Base-by-base conservation (phyloP, 225 moss, liverwort and hornwort genomes). In the Sphagnum contortum region DNA sequence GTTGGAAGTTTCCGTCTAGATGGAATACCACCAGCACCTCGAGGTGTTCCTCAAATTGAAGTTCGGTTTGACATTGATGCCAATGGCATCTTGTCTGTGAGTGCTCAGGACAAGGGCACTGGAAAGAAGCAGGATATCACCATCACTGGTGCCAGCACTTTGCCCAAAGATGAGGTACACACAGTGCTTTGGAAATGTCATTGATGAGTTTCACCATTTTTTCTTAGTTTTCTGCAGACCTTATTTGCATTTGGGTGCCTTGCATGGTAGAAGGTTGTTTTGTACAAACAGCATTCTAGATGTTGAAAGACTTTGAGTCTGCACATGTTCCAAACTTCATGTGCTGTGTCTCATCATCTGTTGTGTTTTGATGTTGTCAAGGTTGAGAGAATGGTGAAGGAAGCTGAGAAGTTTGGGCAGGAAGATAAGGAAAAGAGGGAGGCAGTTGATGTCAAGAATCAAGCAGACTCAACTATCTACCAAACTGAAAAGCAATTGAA, bases 111-210 rank as follows among this genome's bases (percentile, higher is more conserved):
- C 72, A 90, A 90, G 75, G 85, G 80, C 49, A 82, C 88, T 47
- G 87, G 87, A 60, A 88, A 90, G 79, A 85, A 90, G 75, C 87
- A 90, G 77, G 88, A 84, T 54, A 90, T 90, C 67, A 80, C 79
- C 60, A 90, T 90, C 69, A 87, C 89, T 6, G 84, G 87, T 57
- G 84, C 88, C 62, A 74, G 77, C 44, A 88, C 88, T 29, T 85
- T 88, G 9, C 79, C 79, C 72, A 87, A 87, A 70, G 83, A 72
- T n/a, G 82, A 88, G 12, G 84, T 81, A 65, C 66, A 75, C 44
- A 1, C 29, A 29, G 29, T 29, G 29, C 9, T 29, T 29, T 29
- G 29, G 29, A 29, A 29, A 29, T 29, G 0, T 29, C 29, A 29
- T 29, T 29, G 29, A 29, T 29, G 29, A 29, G 29, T 29, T 29